A percentile compares a stretch with the other conserved stretches of the same genome.
Evolutionary conservation across 306 rosid species (phyloP).

Genomic region (Cucumis melo): DNA sequence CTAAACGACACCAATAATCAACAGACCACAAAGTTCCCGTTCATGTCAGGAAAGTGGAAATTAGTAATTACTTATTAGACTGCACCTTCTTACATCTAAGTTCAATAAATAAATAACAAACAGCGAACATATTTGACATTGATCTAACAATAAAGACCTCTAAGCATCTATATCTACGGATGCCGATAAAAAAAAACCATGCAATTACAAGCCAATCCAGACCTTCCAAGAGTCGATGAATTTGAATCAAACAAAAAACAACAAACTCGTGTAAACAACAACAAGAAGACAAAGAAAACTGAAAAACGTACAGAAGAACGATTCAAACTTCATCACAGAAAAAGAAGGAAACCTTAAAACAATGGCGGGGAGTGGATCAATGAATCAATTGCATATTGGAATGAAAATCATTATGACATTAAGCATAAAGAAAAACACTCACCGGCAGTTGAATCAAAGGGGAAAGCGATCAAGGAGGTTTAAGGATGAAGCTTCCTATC

Average conservation of each 20-base stretch:
- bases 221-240: neutral
- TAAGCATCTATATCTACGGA: neutral
- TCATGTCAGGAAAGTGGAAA: neutral
- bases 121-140: neutral
- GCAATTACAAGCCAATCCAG: neutral
- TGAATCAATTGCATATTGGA: neutral
- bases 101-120: neutral
- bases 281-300: neutral
- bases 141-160: neutral
- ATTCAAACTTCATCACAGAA: neutral
- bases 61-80: neutral
- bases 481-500: neutral
- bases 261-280: neutral
- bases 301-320: neutral
- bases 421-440: neutral
- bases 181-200: neutral
- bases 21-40: neutral
- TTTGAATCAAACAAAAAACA: neutral
- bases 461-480: neutral
- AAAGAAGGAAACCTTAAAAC: neutral
- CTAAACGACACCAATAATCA: conserved; percentile 2
- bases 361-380: neutral
- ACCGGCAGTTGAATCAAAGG: neutral
- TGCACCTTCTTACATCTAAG: neutral
- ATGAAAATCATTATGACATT: neutral